Base-by-base conservation (phyloP, 78 protist species). In the Chrysochromulina parva region DNA sequence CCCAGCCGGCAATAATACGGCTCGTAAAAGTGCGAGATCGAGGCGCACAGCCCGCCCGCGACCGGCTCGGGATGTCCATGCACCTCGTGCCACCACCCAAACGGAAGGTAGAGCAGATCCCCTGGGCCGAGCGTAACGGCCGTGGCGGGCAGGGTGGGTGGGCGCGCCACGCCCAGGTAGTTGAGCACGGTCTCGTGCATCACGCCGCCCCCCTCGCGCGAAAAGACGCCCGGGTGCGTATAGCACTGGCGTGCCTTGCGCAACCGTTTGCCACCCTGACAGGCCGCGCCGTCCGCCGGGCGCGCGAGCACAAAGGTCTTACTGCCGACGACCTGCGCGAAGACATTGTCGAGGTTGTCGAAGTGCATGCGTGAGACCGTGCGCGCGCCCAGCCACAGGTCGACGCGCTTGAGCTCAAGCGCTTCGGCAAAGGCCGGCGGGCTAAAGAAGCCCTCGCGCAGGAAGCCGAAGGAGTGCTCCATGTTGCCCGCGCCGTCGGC, bases 401-500 rank as follows among this genome's bases (percentile, higher is more conserved):
- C 76, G 76, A 48, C 48, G 76, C 76, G 76, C 48, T n/a, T 19
- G 22, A 4, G 76, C 76, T 67, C 14, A 9, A 67, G 48, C 10
- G 3, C 2, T 1, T 28, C 28, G 50, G 76, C 76, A 48, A 19
- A n/a, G 50, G 48, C 48, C 76, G 48, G 76, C 76, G 76, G 76
- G 26, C 26, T 3, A 6, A 19, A 19, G 50, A n/a, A 28, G 50
- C 5, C 76, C 22, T 28, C 10, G n/a, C n/a, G n/a, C 48, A 67
- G 76, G 76, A 67, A 67, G 50, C 48, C 22, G 76, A 67, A 67
- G 13, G 28, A 19, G 22, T 11, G 48, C 76, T 4, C 50, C 3
- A 67, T 3, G 76, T 67, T 67, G 76, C 16, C 76, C 50, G 76
- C 76, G 50, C 76, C 76, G 76, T 67, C 76, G 22, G 76, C 76